These are phyloP conservation scores for Urtica urens DNA, from an alignment of 306 rosid species.

Conservation along the genomic window DNA sequence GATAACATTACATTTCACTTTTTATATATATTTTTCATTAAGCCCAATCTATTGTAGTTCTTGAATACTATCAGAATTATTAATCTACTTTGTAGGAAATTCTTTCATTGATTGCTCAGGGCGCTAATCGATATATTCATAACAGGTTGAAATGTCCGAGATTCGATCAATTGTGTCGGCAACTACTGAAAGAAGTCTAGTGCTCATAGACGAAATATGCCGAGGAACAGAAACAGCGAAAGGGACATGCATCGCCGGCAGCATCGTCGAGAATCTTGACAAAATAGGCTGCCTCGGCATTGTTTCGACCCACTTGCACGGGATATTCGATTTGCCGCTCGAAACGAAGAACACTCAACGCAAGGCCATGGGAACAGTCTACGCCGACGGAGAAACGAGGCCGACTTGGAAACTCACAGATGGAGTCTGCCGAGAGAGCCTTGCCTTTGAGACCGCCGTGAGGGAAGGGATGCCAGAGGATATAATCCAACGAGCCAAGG, in stretches of 20 bases:
- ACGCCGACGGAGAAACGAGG: slow-evolving; percentile 49
- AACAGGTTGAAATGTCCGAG: slow-evolving; percentile 95
- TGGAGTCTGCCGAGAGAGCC: slow-evolving; percentile 87
- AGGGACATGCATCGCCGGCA: slow-evolving; percentile 96
- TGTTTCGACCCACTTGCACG: slow-evolving; percentile 93
- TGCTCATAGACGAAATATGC: slow-evolving; percentile 93
- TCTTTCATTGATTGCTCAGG: neutral
- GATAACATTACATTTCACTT: too few relatives aligned
- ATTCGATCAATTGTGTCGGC: slow-evolving; percentile 64
- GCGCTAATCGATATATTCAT: slow-evolving; percentile 16
- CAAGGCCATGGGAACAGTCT: slow-evolving; percentile 75
- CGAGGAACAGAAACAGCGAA: slow-evolving; percentile 96
- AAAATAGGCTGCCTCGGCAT: slow-evolving; percentile 73
- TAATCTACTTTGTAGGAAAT: neutral
- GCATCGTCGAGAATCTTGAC: slow-evolving; percentile 78
- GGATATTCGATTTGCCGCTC: slow-evolving; percentile 66
- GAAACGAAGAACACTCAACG: slow-evolving; percentile 42
- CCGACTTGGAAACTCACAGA: slow-evolving; percentile 81
- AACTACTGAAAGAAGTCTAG: slow-evolving; percentile 67
- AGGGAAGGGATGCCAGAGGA: slow-evolving; percentile 66
- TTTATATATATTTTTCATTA: too few relatives aligned
- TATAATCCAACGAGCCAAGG: slow-evolving; percentile 70
- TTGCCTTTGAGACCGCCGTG: slow-evolving; percentile 93
- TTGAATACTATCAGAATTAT: too few relatives aligned
- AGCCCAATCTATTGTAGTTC: too few relatives aligned